Percentiles rank a stretch among this genome's conserved stretches.
phyloP scores from a whole-genome alignment of 371 early-diverging fungal genomes.

The Mortierella sp. region DNA sequence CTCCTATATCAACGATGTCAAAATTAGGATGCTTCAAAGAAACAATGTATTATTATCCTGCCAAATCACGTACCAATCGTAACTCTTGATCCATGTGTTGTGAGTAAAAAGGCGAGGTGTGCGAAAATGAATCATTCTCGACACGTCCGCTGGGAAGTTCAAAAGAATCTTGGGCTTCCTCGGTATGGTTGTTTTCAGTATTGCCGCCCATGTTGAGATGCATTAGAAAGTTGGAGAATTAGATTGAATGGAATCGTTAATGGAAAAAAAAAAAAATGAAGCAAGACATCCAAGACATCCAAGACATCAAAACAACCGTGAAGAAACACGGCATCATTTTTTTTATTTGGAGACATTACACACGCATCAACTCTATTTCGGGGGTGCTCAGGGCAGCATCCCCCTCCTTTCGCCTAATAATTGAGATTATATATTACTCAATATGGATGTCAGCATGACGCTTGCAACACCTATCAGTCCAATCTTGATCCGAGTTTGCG shows the following conservation, averaged over 20 bases:
- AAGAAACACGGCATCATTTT: no score
- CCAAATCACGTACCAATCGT: slow-evolving; percentile 18
- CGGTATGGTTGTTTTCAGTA: neutral
- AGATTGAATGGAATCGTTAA: neutral
- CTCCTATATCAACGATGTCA: slow-evolving; percentile 1
- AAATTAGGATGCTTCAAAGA: neutral
- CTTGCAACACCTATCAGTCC: neutral
- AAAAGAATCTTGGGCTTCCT: slow-evolving; percentile 18
- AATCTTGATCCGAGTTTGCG: neutral
- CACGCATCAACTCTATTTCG: no score
- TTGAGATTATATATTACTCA: neutral
- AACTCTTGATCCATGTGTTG: slow-evolving; percentile 38
- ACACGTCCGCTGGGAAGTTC: slow-evolving; percentile 20
- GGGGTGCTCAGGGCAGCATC: no score
- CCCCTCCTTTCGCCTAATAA: no score
- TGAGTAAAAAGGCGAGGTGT: slow-evolving; percentile 29
- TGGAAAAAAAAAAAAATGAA: neutral
- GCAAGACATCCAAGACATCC: no score
- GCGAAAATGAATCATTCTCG: neutral
- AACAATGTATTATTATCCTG: neutral
- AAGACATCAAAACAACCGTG: no score
- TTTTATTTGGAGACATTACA: no score
- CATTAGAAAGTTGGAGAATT: neutral
- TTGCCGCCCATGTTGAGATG: neutral
- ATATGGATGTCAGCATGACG: neutral